A percentile compares a stretch with the other conserved stretches of the same genome.
These are phyloP conservation scores for Bryum argenteum DNA, from an alignment of 225 moss, liverwort and hornwort species.

Conservation along the genomic window DNA sequence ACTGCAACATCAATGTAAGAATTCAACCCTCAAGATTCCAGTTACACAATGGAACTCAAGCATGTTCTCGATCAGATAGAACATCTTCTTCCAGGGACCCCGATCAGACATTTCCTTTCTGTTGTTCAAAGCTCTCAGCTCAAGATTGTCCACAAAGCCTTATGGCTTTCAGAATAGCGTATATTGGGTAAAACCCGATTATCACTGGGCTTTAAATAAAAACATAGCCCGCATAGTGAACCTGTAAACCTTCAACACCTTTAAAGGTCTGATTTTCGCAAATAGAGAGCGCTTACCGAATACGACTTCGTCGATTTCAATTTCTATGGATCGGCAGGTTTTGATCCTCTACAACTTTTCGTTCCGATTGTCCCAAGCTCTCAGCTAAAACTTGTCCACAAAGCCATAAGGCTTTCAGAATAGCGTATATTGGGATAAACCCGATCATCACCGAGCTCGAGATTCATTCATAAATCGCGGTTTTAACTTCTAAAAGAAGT, in stretches of 20 bases:
- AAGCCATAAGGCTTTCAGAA: constrained; percentile 40
- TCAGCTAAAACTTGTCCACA: constrained; percentile 30
- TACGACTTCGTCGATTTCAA: too few relatives aligned
- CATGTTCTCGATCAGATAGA: background rate
- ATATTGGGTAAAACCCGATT: constrained; percentile 30
- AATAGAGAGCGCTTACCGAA: too few relatives aligned
- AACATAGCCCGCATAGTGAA: too few relatives aligned
- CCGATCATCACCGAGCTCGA: constrained; percentile 33
- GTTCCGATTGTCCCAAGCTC: constrained; percentile 8
- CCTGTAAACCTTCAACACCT: background rate
- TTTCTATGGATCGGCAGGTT: too few relatives aligned
- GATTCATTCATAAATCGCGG: background rate
- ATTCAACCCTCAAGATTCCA: background rate
- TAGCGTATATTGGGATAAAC: constrained; percentile 34
- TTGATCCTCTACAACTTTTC: background rate
- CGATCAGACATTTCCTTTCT: background rate
- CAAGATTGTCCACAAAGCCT: constrained; percentile 30
- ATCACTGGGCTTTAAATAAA: constrained; percentile 35
- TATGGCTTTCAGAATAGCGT: constrained; percentile 43
- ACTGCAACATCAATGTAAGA: constrained; percentile 35
- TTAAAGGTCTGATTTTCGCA: background rate
- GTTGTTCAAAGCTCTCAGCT: constrained; percentile 28
- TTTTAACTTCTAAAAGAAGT: background rate
- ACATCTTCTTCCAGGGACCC: background rate
- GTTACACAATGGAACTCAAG: too few relatives aligned